Base-by-base conservation (phyloP, 257 asterid genomes). In the Vinca minor region DNA sequence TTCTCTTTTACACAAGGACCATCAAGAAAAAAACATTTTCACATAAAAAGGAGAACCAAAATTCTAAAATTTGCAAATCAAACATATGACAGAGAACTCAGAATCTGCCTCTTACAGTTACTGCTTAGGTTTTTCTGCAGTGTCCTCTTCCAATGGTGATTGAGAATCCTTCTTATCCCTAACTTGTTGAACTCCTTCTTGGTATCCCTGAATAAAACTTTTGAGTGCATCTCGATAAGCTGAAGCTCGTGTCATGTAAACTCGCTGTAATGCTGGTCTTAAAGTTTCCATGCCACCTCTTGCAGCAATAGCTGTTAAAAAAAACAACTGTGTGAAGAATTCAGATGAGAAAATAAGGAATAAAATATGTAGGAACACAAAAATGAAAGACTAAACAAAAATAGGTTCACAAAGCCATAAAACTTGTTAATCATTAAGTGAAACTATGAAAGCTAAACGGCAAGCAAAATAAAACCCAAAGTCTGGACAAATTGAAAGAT, bases 161-260 rank as follows among this genome's bases (percentile, higher is more conserved):
- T 73, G 77, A 9, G 78, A 58, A 61, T 84, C 73, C 53, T 72
- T 82, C 75, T 87, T 81, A 78, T 85, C 94, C 95, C 80, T 81
- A 67, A 84, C 88, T 64, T 89, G 76, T 29, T 83, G 96, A 52
- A 93, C 64, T 59, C 97, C 97, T 82, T 89, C 95, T 74, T 93
- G 95, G 78, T 93, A 93, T 62, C 98, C 97, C 80, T 74, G 71
- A n/a, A 93, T 85, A 61, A 93, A 93, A 71, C 94, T 84, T 71
- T 66, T 89, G 17, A 93, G 90, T 36, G 92, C 96, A 81, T 89
- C 97, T 70, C 83, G 80, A 66, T 85, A 93, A 29, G 97, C 92
- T 8, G 97, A 84, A 49, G 94, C 97, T 76, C 97, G 77, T 6
- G 87, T 89, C 97, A 93, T 85, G 79, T 93, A 93, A 56, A 93